Evolutionary conservation across 75 land plant species (phyloP), one percentile per base, ranked within the genome.

Genomic region (Cupressus sempervirens): DNA sequence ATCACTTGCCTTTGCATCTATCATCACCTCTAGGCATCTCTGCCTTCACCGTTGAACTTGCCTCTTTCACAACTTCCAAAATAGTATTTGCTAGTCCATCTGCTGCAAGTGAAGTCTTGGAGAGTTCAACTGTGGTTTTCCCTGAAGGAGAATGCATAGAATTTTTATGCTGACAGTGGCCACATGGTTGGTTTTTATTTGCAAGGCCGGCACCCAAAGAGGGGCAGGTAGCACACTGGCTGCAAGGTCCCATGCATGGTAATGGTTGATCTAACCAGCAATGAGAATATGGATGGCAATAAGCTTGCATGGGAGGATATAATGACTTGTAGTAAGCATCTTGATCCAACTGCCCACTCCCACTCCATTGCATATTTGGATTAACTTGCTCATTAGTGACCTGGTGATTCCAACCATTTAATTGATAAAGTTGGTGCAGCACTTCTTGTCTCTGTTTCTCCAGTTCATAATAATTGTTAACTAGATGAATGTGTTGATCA

Each of bases 381-480:
- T 30, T 7, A 43, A 12, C 30, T 79, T 79, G 81, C 3, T 79
- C 81, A 79, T 79, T 43, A 2, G 81, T 79, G 46, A 0, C 50
- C n/a, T 43, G 81, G 45, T 45, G n/a, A 79, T 79, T 79, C 50
- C 29, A 45, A 23, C 81, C 81, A 45, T 79, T 79, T 18, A 43
- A 79, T 41, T 79, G 48, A 79, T 43, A 79, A 12, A 79, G 48
- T 79, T 79, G 81, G 14, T 79, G 81, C 11, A 79, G 81, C 50
- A 79, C 48, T 79, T 79, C 81, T 79, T 79, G 81, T 43, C 50
- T 79, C 81, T 79, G 50, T 20, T 43, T 79, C 81, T 79, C 81
- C 50, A 79, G 81, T 26, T 79, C 81, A 79, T 79, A 45, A 43
- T 79, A 79, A 79, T 43, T 79, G 50, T 45, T 45, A 79, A 79